Evolutionary conservation across 768 basidiomycete species (phyloP).

Genomic region (Rhodocollybia butyracea): DNA sequence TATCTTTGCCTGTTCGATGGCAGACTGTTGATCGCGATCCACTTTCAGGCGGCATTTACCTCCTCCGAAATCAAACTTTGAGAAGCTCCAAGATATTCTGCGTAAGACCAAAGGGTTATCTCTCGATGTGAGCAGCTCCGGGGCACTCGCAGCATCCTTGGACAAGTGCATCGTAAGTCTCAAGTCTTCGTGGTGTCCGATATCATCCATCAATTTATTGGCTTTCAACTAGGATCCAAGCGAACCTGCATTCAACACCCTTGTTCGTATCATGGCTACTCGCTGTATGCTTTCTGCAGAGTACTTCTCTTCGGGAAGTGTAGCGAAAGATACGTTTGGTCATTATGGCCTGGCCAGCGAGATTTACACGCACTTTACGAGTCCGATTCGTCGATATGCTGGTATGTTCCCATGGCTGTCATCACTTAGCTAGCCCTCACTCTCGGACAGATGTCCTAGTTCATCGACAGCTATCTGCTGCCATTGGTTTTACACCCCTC

Average conservation of each 20-base stretch:
- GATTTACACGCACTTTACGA: conserved; percentile 98
- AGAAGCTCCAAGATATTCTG: conserved; percentile 91
- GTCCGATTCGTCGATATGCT: conserved; percentile 94
- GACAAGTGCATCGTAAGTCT: conserved; percentile 79
- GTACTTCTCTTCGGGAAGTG: conserved; percentile 96
- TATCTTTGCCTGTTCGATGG: neutral
- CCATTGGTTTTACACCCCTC: conserved; percentile 79
- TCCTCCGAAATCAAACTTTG: conserved; percentile 91
- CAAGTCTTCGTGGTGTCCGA: neutral
- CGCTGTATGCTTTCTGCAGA: conserved; percentile 98
- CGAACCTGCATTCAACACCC: conserved; percentile 92
- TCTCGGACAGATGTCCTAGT: conserved; percentile 73
- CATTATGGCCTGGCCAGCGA: conserved; percentile 97
- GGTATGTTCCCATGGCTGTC: conserved; percentile 41
- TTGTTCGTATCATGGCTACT: conserved; percentile 98
- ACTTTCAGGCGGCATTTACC: conserved; percentile 78
- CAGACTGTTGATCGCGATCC: neutral
- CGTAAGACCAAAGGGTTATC: conserved; percentile 78
- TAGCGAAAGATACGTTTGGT: conserved; percentile 86
- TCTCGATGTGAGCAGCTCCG: conserved; percentile 89
- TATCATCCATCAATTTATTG: conserved; percentile 3
- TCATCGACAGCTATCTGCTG: conserved; percentile 89
- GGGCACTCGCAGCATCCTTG: conserved; percentile 82
- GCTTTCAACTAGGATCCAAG: conserved; percentile 56
- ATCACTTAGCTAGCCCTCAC: neutral